These are phyloP conservation scores for Dalbergia cochinchinensis DNA, from an alignment of 306 rosid genomes.

Conservation along the genomic window DNA sequence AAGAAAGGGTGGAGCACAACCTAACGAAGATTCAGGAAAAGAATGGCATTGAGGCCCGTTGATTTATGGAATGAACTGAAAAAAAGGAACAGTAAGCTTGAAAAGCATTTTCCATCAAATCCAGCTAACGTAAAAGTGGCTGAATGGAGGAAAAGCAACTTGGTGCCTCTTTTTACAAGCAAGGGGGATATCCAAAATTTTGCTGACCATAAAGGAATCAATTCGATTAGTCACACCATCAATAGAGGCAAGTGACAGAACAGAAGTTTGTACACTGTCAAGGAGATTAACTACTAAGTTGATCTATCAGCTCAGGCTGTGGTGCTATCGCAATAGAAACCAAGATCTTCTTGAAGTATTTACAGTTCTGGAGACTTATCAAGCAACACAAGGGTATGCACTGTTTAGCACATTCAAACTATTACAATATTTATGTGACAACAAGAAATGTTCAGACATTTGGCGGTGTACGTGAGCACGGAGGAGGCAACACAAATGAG, in stretches of 20 bases:
- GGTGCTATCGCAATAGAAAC: background rate
- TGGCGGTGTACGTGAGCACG: background rate
- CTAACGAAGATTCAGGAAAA: background rate
- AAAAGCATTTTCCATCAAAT: background rate
- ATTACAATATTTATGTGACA: background rate
- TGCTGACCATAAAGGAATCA: slow-evolving; percentile 7
- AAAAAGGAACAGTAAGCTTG: background rate
- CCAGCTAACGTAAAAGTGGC: background rate
- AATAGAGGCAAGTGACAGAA: background rate
- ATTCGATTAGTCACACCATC: background rate
- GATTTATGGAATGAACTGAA: background rate
- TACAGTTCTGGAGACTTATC: background rate
- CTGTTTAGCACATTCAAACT: background rate
- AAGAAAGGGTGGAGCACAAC: background rate
- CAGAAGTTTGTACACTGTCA: background rate
- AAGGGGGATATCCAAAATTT: background rate
- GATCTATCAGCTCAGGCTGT: background rate
- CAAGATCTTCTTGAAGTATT: background rate
- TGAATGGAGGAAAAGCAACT: slow-evolving; percentile 4
- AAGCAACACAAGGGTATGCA: background rate
- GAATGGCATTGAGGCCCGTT: background rate
- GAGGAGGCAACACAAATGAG: background rate
- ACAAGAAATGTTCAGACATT: background rate
- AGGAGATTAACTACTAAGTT: slow-evolving; percentile 8
- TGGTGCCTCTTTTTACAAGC: background rate